Conservation (phyloP, 129 eudicot genomes). For the Solidago caesia region DNA sequence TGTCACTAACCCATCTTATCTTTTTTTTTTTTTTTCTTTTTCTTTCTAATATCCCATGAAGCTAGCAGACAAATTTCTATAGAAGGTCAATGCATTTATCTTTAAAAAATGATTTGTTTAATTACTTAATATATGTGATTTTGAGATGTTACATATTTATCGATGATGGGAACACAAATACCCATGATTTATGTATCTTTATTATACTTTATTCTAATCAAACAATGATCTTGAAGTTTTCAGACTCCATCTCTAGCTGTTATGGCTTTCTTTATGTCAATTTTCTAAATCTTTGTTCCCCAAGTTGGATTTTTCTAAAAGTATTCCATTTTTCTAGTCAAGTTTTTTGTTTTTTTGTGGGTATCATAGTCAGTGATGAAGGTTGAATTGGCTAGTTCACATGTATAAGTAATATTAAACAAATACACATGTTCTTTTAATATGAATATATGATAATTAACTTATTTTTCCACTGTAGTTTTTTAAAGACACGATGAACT, state of each 20-base stretch:
- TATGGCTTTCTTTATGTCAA: constrained; percentile 27
- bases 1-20: constrained; percentile 40
- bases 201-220: constrained; percentile 28
- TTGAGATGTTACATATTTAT: background rate
- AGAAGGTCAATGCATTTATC: constrained; percentile 62
- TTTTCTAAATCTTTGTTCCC: constrained; percentile 46
- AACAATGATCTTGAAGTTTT: constrained; percentile 32
- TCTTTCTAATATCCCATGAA: constrained; percentile 8
- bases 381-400: constrained; percentile 35
- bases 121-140: background rate
- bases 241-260: constrained; percentile 28
- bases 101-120: constrained; percentile 20
- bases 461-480: background rate
- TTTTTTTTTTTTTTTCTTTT: background rate
- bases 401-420: constrained; percentile 19
- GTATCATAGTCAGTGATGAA: constrained; percentile 42
- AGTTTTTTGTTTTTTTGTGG: constrained; percentile 29
- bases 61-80: constrained; percentile 25
- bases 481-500: background rate
- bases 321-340: constrained; percentile 26
- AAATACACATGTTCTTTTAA: constrained; percentile 2
- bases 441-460: background rate
- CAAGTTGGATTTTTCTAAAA: constrained; percentile 30
- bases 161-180: constrained; percentile 3
- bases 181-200: constrained; percentile 10